Conservation (phyloP, 2,329 filamentous ascomycete genomes). For the Ramularia endophylla region DNA sequence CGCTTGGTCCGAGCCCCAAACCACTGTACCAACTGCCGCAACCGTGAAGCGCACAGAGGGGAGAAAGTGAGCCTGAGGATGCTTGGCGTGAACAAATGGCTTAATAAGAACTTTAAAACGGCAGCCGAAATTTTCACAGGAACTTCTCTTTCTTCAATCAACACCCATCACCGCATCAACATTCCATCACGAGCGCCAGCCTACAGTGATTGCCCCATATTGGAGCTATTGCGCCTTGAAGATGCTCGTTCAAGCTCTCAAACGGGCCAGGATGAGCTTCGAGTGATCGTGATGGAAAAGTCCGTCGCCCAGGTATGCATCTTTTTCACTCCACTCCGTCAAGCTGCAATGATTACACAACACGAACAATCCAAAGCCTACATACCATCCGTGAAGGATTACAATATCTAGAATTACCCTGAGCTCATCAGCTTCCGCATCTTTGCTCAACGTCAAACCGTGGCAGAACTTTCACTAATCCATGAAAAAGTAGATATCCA, state of each 20-base stretch:
- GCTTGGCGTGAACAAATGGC: slow-evolving; percentile 10
- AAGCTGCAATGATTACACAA: slow-evolving; percentile 23
- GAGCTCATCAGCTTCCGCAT: slow-evolving; percentile 27
- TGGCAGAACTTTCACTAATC: no score
- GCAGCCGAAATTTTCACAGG: no score
- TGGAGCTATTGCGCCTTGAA: no score
- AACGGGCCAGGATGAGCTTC: no score
- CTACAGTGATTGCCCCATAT: no score
- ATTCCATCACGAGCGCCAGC: not conserved
- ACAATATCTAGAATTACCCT: slow-evolving; percentile 53
- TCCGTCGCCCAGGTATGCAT: slow-evolving; percentile 1
- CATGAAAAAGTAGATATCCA: slow-evolving; percentile 43
- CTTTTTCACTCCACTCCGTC: not conserved
- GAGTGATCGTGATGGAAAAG: no score
- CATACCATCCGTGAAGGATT: slow-evolving; percentile 46
- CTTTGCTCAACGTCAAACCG: not conserved
- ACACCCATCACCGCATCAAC: slow-evolving; percentile 2
- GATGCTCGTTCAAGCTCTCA: no score
- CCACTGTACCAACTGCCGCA: no score
- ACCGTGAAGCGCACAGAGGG: no score
- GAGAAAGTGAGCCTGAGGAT: slow-evolving; percentile 22
- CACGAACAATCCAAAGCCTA: slow-evolving; percentile 57
- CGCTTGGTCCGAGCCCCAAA: no score
- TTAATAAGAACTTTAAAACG: no score
- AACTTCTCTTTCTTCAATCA: no score